Conservation (phyloP, 1,284 basidiomycete genomes). For the Acaromyces ingoldii region DNA sequence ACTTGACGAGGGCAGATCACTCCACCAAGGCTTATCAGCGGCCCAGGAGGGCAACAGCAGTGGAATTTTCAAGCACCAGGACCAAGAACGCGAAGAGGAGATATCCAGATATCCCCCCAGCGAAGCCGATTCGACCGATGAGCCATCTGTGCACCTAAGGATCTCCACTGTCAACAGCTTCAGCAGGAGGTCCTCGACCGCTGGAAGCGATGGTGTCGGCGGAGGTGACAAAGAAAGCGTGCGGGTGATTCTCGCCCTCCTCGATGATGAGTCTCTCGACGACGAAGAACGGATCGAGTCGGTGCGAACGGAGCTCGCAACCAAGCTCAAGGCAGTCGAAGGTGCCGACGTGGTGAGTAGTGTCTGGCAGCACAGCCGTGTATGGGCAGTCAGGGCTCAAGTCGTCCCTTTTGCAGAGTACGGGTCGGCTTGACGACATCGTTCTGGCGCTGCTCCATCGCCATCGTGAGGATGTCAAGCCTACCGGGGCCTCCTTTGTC, state of each 20-base stretch:
- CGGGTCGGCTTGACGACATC: slow-evolving; percentile 32
- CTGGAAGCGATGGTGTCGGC: background rate
- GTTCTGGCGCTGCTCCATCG: slow-evolving; percentile 42
- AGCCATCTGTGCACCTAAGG: background rate
- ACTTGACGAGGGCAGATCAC: background rate
- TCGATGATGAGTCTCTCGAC: slow-evolving; percentile 26
- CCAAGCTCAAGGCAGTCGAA: slow-evolving; percentile 23
- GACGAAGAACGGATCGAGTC: slow-evolving; percentile 40
- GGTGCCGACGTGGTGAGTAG: slow-evolving; percentile 18
- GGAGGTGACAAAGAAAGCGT: too few species aligned
- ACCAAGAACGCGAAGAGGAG: background rate
- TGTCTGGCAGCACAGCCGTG: too few species aligned
- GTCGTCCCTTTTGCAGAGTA: slow-evolving; percentile 16
- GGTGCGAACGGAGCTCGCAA: slow-evolving; percentile 26
- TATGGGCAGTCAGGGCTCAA: too few species aligned
- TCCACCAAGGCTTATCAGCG: background rate
- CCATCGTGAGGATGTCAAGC: slow-evolving; percentile 34
- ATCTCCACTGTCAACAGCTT: background rate
- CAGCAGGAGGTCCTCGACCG: background rate
- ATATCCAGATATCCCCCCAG: background rate
- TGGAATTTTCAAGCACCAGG: background rate
- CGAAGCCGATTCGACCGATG: slow-evolving; percentile 1
- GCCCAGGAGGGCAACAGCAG: background rate
- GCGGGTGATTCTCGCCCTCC: slow-evolving; percentile 18
- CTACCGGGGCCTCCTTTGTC: slow-evolving; percentile 27